A percentile compares a stretch with the other conserved stretches of the same genome.
phyloP scores from a whole-genome alignment of 2,329 filamentous ascomycete genomes.

The Fusarium concolor region DNA sequence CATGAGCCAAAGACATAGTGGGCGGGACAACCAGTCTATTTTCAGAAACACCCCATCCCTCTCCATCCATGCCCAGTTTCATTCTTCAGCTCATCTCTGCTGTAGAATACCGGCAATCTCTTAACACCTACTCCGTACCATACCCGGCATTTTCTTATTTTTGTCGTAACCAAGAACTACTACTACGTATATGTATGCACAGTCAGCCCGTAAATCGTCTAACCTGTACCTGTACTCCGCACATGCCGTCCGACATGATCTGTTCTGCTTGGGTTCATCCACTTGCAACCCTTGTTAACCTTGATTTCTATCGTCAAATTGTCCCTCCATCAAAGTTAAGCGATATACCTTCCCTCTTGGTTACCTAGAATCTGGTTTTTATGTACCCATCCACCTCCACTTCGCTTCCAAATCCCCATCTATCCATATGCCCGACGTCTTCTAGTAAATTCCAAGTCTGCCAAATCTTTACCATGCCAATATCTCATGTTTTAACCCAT shows the following conservation, averaged over 20 bases:
- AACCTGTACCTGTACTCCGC: not conserved
- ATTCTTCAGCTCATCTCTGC: slow-evolving; percentile 4
- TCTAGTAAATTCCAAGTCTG: slow-evolving; percentile 22
- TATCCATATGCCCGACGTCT: slow-evolving; percentile 2
- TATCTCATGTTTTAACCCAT: slow-evolving; percentile 14
- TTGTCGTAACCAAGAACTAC: not conserved
- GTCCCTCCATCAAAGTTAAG: not conserved
- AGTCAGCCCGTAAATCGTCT: not conserved
- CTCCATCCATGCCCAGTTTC: not conserved
- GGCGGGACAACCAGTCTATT: slow-evolving; percentile 23
- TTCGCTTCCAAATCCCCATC: slow-evolving; percentile 1
- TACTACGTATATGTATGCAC: not conserved
- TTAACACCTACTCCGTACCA: not conserved
- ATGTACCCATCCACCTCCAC: slow-evolving; percentile 19
- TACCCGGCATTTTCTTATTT: not conserved
- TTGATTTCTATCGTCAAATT: not conserved
- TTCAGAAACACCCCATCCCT: slow-evolving; percentile 21
- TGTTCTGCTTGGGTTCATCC: not conserved
- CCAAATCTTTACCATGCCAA: slow-evolving; percentile 15
- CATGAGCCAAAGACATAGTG: not conserved
- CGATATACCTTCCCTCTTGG: slow-evolving; percentile 1
- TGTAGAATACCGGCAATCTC: not conserved
- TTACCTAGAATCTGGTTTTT: slow-evolving; percentile 17
- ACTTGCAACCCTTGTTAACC: not conserved
- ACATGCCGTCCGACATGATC: slow-evolving; percentile 1